phyloP scores from a whole-genome alignment of 2,329 filamentous ascomycete species.

The Diaporthe sp. region DNA sequence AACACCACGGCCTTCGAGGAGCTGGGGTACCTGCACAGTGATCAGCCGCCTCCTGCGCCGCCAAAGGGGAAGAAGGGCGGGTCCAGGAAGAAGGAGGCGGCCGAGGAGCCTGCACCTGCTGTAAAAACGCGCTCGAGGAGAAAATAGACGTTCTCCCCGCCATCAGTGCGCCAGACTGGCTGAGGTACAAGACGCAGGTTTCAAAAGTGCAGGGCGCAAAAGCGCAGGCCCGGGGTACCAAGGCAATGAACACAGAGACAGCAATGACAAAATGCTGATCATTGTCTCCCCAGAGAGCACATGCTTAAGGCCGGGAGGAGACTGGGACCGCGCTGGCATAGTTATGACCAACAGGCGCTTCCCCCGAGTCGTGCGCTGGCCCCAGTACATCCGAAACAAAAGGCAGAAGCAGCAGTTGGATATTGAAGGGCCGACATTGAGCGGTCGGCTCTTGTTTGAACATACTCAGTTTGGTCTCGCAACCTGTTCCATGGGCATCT shows the following conservation, averaged over 20 bases:
- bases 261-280: background rate
- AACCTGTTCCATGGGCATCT: background rate
- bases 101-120: slow-evolving; percentile 26
- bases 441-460: slow-evolving; percentile 4
- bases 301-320: background rate
- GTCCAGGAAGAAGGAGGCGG: slow-evolving; percentile 57
- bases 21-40: slow-evolving; percentile 66
- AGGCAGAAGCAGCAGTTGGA: background rate
- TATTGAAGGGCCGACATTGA: slow-evolving; percentile 10
- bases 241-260: background rate
- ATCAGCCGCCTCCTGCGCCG: slow-evolving; percentile 63
- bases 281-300: background rate
- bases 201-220: background rate
- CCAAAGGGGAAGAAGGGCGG: slow-evolving; percentile 57
- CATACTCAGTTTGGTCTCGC: background rate
- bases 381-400: background rate
- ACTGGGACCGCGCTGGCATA: background rate
- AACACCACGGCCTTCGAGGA: slow-evolving; percentile 69
- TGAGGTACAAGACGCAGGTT: background rate
- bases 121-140: slow-evolving; percentile 35
- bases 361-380: background rate
- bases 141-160: background rate
- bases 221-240: background rate
- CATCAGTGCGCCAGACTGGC: background rate
- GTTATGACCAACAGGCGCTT: background rate